These are phyloP conservation scores for Cladosporium sphaerospermum DNA, from an alignment of 2,329 filamentous ascomycete species.

Conservation along the genomic window DNA sequence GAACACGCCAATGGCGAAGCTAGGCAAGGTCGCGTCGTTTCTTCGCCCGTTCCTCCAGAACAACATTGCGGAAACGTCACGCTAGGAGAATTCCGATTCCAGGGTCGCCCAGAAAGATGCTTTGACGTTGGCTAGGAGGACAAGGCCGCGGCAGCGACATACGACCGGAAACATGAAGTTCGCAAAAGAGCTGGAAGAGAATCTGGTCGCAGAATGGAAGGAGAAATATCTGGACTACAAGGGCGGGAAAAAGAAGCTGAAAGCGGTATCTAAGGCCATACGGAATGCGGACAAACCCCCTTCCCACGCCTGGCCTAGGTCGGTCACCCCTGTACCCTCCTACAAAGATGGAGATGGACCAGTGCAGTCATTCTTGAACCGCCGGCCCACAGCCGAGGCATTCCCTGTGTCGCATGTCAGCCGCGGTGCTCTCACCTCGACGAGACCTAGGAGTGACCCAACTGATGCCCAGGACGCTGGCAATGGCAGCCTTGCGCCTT, in stretches of 20 bases:
- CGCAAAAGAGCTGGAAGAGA: constrained; percentile 21
- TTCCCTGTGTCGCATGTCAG: constrained; percentile 17
- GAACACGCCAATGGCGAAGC: not conserved
- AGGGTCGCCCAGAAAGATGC: too few relatives aligned
- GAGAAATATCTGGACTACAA: constrained; percentile 31
- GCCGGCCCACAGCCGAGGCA: constrained; percentile 17
- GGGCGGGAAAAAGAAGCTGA: constrained; percentile 85
- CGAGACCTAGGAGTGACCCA: not conserved
- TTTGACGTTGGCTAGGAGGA: too few relatives aligned
- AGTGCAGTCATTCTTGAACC: constrained; percentile 37
- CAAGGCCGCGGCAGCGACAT: too few relatives aligned
- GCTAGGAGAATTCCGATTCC: too few relatives aligned
- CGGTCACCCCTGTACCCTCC: not conserved
- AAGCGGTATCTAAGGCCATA: constrained; percentile 69
- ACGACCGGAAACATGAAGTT: constrained; percentile 20
- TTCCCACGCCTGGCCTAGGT: constrained; percentile 25
- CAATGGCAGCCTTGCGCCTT: not conserved
- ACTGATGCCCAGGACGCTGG: not conserved
- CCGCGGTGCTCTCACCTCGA: not conserved
- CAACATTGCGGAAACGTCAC: too few relatives aligned
- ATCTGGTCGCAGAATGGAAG: constrained; percentile 19
- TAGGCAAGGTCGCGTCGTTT: not conserved
- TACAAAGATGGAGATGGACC: constrained; percentile 27
- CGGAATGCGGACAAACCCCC: constrained; percentile 37
- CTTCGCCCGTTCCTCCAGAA: not conserved